Evolutionary conservation across 129 eudicot species (phyloP).

Genomic region (Lonicera japonica): DNA sequence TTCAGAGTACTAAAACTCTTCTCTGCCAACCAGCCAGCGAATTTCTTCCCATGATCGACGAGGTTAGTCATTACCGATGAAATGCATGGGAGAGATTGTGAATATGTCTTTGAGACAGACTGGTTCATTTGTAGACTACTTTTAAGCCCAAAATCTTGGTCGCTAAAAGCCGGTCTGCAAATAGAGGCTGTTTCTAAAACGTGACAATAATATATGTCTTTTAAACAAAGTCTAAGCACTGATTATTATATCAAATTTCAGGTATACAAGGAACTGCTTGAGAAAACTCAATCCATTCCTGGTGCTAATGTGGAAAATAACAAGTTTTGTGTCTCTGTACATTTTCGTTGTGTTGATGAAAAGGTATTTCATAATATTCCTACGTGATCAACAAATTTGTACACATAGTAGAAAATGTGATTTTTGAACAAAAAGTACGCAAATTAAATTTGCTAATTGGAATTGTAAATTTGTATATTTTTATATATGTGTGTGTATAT

Average conservation of each 20-base stretch:
- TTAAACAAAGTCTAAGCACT: neutral
- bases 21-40: constrained; percentile 90
- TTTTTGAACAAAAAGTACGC: no score
- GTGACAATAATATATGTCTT: neutral
- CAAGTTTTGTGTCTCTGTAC: constrained; percentile 75
- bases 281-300: constrained; percentile 58
- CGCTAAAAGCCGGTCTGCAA: neutral
- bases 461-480: no score
- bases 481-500: neutral
- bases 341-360: constrained; percentile 83
- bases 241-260: constrained; percentile 6
- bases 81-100: no score
- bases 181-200: neutral
- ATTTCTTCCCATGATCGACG: constrained; percentile 83
- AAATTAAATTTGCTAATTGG: no score
- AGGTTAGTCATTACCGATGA: constrained; percentile 28
- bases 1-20: constrained; percentile 55
- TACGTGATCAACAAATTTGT: no score
- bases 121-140: no score
- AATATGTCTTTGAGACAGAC: no score
- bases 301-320: constrained; percentile 86
- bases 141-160: neutral
- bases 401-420: no score
- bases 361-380: no score
- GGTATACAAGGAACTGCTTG: constrained; percentile 55